Evolutionary conservation across 2,329 filamentous ascomycete genomes (phyloP).

Genomic region (Coniochaeta sp.): DNA sequence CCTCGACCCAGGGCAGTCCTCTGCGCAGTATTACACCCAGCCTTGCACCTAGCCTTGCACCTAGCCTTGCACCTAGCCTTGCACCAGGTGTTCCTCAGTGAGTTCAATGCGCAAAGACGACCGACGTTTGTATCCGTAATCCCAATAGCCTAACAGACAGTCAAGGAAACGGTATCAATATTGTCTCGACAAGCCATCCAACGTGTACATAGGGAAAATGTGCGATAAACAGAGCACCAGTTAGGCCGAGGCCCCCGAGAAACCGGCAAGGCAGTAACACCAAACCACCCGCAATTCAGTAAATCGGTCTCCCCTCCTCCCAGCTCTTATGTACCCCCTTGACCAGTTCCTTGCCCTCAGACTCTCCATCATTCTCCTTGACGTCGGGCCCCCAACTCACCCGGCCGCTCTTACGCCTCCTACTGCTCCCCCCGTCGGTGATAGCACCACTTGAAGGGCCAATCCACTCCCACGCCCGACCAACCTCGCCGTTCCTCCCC

Average conservation of each 20-base stretch:
- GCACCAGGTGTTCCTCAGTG: too few species aligned
- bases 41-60: too few species aligned
- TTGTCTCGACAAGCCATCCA: not conserved
- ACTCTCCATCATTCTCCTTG: conserved; percentile 19
- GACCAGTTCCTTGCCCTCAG: conserved; percentile 16
- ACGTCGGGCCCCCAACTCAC: conserved; percentile 36
- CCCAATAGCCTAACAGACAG: not conserved
- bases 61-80: too few species aligned
- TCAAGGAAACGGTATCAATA: not conserved
- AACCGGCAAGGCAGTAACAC: not conserved
- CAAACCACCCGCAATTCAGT: conserved; percentile 8
- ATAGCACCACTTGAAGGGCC: conserved; percentile 42
- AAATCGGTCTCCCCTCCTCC: conserved; percentile 27
- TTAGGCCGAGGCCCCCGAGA: not conserved
- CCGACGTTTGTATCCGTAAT: too few species aligned
- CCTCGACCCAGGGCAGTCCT: too few species aligned
- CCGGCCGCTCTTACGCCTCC: conserved; percentile 44
- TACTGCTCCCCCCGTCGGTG: conserved; percentile 21
- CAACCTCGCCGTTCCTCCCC: conserved; percentile 57
- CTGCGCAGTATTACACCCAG: too few species aligned
- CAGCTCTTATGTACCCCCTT: conserved; percentile 22
- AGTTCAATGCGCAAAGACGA: too few species aligned
- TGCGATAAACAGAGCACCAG: not conserved
- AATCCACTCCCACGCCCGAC: conserved; percentile 64
- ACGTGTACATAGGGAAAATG: not conserved